phyloP scores from a whole-genome alignment of 495 filamentous ascomycete genomes.

The Penicillium daleae region DNA sequence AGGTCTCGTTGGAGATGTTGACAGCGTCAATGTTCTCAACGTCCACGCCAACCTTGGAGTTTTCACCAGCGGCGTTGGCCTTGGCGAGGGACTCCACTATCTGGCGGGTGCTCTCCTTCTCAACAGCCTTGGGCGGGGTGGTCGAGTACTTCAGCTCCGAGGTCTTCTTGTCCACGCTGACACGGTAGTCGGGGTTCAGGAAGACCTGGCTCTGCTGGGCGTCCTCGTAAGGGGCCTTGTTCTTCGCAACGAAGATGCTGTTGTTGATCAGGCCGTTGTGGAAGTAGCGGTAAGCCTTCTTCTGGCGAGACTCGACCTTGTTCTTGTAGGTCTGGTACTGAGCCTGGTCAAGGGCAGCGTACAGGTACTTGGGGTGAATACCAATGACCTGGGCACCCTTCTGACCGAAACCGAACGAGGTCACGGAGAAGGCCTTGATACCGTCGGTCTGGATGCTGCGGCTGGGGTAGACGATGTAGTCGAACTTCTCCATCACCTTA shows the following conservation, averaged over 20 bases:
- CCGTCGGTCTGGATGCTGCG: constrained; percentile 96
- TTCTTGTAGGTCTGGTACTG: constrained; percentile 80
- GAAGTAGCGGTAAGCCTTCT: constrained; percentile 97
- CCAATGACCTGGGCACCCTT: constrained; percentile 98
- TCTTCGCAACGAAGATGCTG: constrained; percentile 94
- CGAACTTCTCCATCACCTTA: constrained; percentile 92
- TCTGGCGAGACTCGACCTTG: constrained; percentile 90
- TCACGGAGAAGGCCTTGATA: constrained; percentile 96
- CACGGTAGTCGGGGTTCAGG: constrained; percentile 93
- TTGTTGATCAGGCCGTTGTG: constrained; percentile 98
- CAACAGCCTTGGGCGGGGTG: constrained; percentile 60
- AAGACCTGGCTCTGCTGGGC: constrained; percentile 85
- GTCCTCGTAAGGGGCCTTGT: constrained; percentile 83
- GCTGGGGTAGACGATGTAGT: constrained; percentile 96
- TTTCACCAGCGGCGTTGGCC: constrained; percentile 62
- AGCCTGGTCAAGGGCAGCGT: constrained; percentile 85
- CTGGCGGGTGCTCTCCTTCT: constrained; percentile 67
- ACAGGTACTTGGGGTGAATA: constrained; percentile 95
- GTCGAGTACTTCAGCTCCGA: constrained; percentile 72
- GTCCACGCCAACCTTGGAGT: constrained; percentile 89
- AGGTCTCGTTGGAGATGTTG: constrained; percentile 90
- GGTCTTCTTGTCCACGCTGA: constrained; percentile 80
- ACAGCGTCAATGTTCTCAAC: constrained; percentile 83
- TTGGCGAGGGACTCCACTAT: constrained; percentile 80
- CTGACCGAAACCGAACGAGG: constrained; percentile 98